A percentile compares a stretch with the other conserved stretches of the same genome.
phyloP scores from a whole-genome alignment of 2,329 filamentous ascomycete species.

The Cordyceps javanica region DNA sequence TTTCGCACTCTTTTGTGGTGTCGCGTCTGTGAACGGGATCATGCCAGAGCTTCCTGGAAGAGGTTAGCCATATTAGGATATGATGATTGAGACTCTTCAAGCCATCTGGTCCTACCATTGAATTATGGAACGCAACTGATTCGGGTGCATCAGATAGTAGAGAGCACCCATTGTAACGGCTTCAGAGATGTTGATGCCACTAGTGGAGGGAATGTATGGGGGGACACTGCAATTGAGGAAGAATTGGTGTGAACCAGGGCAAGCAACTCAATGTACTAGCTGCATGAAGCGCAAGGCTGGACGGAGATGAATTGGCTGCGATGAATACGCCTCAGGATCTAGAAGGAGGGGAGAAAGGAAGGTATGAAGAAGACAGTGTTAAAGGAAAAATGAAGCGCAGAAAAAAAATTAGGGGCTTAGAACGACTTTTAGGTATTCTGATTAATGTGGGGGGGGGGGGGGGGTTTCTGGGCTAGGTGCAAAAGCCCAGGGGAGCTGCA shows the following conservation, averaged over 20 bases:
- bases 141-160: constrained; percentile 71
- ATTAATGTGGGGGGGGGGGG: too few relatives aligned
- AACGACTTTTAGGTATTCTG: not conserved
- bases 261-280: not conserved
- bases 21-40: constrained; percentile 85
- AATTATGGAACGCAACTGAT: constrained; percentile 72
- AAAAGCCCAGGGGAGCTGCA: not conserved
- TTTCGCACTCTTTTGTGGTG: constrained; percentile 64
- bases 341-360: not conserved
- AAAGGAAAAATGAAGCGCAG: not conserved
- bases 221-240: not conserved
- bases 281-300: not conserved
- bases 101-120: constrained; percentile 63
- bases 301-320: not conserved
- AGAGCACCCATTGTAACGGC: constrained; percentile 51
- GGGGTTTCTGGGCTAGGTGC: too few relatives aligned
- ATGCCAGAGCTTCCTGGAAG: constrained; percentile 85
- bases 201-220: not conserved
- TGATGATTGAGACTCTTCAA: not conserved
- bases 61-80: constrained; percentile 16
- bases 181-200: not conserved
- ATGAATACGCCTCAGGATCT: not conserved
- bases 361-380: not conserved
- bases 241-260: not conserved
- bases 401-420: constrained; percentile 4